Base-by-base conservation (phyloP, 1,139 yeast species). In the Kodamaea suecica region DNA sequence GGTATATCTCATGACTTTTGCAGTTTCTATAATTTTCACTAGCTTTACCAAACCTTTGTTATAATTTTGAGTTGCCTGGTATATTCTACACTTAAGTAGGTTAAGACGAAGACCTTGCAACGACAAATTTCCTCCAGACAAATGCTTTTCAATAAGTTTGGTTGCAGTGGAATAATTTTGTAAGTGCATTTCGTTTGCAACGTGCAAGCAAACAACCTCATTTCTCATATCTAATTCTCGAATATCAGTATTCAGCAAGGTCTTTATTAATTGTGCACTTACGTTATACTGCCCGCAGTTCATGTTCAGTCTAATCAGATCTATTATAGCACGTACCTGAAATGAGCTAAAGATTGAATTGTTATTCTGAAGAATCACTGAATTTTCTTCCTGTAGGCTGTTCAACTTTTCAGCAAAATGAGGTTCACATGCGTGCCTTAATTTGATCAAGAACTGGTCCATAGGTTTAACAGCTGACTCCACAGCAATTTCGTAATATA, bases 401-500 rank as follows among this genome's bases (percentile, higher is more conserved):
- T 5, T 5, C 9, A 19, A 19, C 9, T 19, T 19, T 9, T 19
- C 21, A 19, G 9, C 21, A 6, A 19, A 6, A 9, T 19, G 9
- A 6, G 21, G 21, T 9, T 9, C 8, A 9, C 21, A 6, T 9
- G 9, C 6, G 4, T 50, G 44, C 31, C 79, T 58, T 15, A 72
- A 58, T 35, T 55, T 49, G 5, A 73, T 55, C 2, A 69, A 55
- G 2, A 69, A 52, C 39, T 59, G 65, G 6, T 61, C 70, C 27
- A 52, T 43, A 5, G 45, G 38, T 27, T 43, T 41, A 5, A 33
- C 42, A 0, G 68, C 55, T 17, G 60, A 52, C 1, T 53, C 65
- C 13, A 64, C 34, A 0, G 80, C 75, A 14, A 76, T 55, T 2
- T 67, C 70, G 14, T 62, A 56, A 48, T 77, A 78, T 1, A 70